phyloP scores from a whole-genome alignment of 257 asterid species.

The Coffea eugenioides region DNA sequence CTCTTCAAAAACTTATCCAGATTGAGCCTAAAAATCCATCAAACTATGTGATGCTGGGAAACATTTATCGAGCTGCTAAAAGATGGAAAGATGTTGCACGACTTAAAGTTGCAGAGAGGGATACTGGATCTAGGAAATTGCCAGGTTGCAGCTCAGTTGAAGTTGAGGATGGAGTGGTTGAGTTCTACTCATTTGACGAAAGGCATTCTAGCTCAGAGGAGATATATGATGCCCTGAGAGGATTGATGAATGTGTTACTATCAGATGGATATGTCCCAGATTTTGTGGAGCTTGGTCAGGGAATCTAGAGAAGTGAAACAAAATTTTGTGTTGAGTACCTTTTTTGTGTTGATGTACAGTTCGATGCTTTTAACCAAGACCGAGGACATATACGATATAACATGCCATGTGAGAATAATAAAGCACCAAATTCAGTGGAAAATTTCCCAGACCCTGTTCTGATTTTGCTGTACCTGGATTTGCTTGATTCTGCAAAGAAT shows the following conservation, averaged over 20 bases:
- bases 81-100: conserved; percentile 71
- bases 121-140: conserved; percentile 58
- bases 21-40: conserved; percentile 72
- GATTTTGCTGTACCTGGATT: not conserved
- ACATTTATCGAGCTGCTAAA: conserved; percentile 65
- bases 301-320: conserved; percentile 13
- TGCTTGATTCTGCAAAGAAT: not conserved
- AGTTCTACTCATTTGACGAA: conserved; percentile 70
- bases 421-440: not conserved
- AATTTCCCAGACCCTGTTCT: not conserved
- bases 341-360: not conserved
- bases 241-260: conserved; percentile 48
- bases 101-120: conserved; percentile 60
- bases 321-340: not conserved
- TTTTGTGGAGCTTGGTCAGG: conserved; percentile 28
- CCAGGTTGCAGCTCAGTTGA: conserved; percentile 75
- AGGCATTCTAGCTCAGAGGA: conserved; percentile 56
- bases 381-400: not conserved
- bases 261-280: conserved; percentile 31
- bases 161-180: conserved; percentile 49
- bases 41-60: conserved; percentile 69
- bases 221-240: conserved; percentile 50
- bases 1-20: conserved; percentile 62
- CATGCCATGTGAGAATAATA: not conserved
- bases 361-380: not conserved